Conservation (phyloP, 306 rosid species). For the Prunus mira region DNA sequence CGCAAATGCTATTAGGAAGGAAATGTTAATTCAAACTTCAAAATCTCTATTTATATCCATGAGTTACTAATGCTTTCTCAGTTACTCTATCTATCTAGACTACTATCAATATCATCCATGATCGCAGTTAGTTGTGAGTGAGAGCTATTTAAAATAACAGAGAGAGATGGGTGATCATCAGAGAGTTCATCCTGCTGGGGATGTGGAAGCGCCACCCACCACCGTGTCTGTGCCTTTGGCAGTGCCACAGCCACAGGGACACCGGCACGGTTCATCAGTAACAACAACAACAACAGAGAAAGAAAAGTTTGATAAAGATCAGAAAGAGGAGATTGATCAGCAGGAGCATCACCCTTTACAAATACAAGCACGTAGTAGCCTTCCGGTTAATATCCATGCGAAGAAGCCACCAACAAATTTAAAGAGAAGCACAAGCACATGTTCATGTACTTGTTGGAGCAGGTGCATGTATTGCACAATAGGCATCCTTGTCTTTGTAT, state of each 20-base stretch:
- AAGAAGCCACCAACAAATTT: slow-evolving; percentile 18
- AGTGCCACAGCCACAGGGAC: background rate
- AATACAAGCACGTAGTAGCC: background rate
- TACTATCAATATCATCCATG: background rate
- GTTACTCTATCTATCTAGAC: background rate
- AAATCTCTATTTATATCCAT: background rate
- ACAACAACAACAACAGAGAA: background rate
- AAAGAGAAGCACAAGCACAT: slow-evolving; percentile 21
- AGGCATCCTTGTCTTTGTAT: slow-evolving; percentile 40
- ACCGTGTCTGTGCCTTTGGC: slow-evolving; percentile 16
- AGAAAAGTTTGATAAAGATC: slow-evolving; percentile 26
- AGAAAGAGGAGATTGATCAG: background rate
- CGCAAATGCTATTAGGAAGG: background rate
- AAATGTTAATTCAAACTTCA: background rate
- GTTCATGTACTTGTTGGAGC: slow-evolving; percentile 48
- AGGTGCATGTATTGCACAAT: slow-evolving; percentile 68
- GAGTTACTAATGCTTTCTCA: no score
- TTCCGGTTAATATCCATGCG: slow-evolving; percentile 24
- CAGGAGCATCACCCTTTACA: slow-evolving; percentile 1
- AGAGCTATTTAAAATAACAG: background rate
- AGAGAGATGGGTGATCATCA: slow-evolving; percentile 57
- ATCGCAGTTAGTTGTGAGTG: background rate
- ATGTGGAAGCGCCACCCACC: slow-evolving; percentile 41
- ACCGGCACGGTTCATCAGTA: background rate
- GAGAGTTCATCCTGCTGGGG: slow-evolving; percentile 62